Conservation (phyloP, 768 basidiomycete genomes). For the Goffeauzyma gilvescens region DNA sequence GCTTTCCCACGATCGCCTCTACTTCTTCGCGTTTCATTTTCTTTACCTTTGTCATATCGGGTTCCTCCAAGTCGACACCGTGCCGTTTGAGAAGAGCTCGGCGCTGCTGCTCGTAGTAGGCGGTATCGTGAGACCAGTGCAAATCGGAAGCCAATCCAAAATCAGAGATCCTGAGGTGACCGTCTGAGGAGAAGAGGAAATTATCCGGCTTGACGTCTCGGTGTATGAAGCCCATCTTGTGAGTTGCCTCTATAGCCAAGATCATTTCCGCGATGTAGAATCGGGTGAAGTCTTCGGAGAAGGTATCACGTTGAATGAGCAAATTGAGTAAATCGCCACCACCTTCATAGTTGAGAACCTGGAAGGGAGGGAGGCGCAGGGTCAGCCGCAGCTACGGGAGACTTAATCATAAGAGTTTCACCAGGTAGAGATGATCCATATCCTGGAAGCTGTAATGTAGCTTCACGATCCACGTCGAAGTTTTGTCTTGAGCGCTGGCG, state of each 20-base stretch:
- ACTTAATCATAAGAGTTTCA: conserved; percentile 34
- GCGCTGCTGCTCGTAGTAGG: conserved; percentile 82
- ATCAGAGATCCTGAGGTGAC: conserved; percentile 85
- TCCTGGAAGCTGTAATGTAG: conserved; percentile 60
- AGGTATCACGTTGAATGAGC: conserved; percentile 53
- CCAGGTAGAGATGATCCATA: conserved; percentile 82
- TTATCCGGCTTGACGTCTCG: conserved; percentile 88
- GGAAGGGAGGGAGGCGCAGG: not conserved
- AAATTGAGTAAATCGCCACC: conserved; percentile 91
- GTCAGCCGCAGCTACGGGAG: not conserved
- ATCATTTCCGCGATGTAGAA: conserved; percentile 98
- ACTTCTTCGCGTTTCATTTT: conserved; percentile 65
- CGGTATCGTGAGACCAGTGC: conserved; percentile 94
- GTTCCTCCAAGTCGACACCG: conserved; percentile 84
- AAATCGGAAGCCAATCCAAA: conserved; percentile 78
- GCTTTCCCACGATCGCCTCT: conserved; percentile 55
- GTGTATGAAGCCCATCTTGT: conserved; percentile 88
- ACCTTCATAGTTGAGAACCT: conserved; percentile 89
- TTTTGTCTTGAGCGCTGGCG: conserved; percentile 62
- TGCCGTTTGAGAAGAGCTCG: conserved; percentile 71
- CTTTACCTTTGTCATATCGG: conserved; percentile 54
- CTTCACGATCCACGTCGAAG: conserved; percentile 83
- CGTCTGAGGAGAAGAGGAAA: conserved; percentile 81
- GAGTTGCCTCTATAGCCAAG: conserved; percentile 77
- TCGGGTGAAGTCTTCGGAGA: conserved; percentile 35